Evolutionary conservation across 2,329 filamentous ascomycete genomes (phyloP).

Genomic region (Colletotrichum costaricense): DNA sequence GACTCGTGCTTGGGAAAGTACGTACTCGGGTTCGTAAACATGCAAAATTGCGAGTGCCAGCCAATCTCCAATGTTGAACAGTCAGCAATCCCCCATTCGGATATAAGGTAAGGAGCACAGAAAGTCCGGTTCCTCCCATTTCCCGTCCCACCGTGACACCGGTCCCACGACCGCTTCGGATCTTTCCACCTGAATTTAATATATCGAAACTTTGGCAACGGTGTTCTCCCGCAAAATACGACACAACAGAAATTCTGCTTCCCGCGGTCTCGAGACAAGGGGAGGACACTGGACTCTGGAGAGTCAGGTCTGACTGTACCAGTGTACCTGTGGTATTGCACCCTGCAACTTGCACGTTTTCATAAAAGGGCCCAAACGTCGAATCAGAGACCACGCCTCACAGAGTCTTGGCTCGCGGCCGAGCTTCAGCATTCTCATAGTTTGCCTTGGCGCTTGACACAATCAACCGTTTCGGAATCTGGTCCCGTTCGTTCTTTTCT

Average conservation of each 20-base stretch:
- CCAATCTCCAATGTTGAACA: not conserved
- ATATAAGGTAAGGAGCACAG: not conserved
- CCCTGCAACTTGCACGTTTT: too few species aligned
- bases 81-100: not conserved
- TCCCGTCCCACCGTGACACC: too few species aligned
- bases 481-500: not conserved
- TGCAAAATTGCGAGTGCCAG: not conserved
- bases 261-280: not conserved
- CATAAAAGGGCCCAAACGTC: conserved; percentile 12
- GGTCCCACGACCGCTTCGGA: not conserved
- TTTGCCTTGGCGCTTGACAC: conserved; percentile 33
- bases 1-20: not conserved
- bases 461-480: conserved; percentile 28
- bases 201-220: not conserved
- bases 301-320: too few species aligned
- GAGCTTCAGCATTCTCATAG: not conserved
- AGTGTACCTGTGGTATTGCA: too few species aligned
- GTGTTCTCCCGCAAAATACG: not conserved
- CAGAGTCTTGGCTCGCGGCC: not conserved
- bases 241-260: not conserved
- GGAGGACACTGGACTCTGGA: too few species aligned
- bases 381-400: not conserved
- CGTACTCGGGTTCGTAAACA: not conserved
- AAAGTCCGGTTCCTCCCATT: not conserved
- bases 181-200: not conserved